Evolutionary conservation across 2,329 filamentous ascomycete species (phyloP).

Genomic region (Sclerotinia spermophila): DNA sequence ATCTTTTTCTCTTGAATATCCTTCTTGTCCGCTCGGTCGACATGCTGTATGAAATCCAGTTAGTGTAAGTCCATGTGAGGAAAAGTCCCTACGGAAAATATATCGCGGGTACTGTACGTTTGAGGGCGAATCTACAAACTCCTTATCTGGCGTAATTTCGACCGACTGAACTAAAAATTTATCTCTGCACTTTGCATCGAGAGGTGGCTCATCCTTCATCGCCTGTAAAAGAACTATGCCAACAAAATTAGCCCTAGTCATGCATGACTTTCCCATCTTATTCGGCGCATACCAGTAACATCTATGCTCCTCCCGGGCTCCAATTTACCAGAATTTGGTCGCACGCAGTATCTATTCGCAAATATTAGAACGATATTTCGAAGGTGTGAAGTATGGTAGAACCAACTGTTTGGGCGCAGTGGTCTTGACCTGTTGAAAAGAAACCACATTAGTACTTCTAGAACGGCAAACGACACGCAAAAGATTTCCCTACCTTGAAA

Average conservation of each 20-base stretch:
- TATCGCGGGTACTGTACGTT: slow-evolving; percentile 62
- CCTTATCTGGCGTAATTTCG: slow-evolving; percentile 75
- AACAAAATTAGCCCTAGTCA: slow-evolving; percentile 20
- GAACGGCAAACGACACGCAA: slow-evolving; percentile 21
- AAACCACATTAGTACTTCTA: neutral
- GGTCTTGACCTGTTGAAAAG: slow-evolving; percentile 77
- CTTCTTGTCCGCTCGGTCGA: slow-evolving; percentile 70
- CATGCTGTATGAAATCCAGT: slow-evolving; percentile 57
- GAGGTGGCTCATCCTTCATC: slow-evolving; percentile 90
- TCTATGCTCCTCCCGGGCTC: slow-evolving; percentile 87
- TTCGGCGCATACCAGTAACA: slow-evolving; percentile 68
- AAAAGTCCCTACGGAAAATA: neutral
- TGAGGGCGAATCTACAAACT: slow-evolving; percentile 73
- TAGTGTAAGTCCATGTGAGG: neutral
- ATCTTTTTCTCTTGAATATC: slow-evolving; percentile 93
- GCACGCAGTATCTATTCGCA: slow-evolving; percentile 79
- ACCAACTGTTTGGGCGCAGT: slow-evolving; percentile 97
- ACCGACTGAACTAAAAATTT: slow-evolving; percentile 97
- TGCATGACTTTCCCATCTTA: neutral
- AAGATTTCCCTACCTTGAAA: slow-evolving; percentile 57
- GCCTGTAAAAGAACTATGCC: slow-evolving; percentile 83
- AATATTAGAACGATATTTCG: neutral
- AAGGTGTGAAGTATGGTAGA: neutral
- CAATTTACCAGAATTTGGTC: slow-evolving; percentile 94
- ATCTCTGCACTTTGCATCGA: slow-evolving; percentile 87